Base-by-base conservation (phyloP, 129 eudicot species). In the Arctium minus region DNA sequence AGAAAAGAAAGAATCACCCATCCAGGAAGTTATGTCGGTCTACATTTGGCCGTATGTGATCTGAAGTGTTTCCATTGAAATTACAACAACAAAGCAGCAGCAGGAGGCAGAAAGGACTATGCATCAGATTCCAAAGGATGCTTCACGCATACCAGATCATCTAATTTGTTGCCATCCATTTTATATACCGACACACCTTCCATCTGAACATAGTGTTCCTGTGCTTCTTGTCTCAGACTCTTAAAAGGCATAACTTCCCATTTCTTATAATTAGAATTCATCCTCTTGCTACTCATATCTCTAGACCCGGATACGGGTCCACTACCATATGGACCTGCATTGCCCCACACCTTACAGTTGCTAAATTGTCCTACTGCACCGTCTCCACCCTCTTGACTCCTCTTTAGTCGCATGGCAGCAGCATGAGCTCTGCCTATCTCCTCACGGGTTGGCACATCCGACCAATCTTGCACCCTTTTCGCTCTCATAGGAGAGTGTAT, bases 401-500 rank as follows among this genome's bases (percentile, higher is more conserved):
- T 92, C 82, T 88, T 96, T 64, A 96, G 79, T 60, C 86, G 91
- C 50, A 89, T 83, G 30, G 98, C 98, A 38, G 98, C 98, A 36
- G 87, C 83, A 86, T 93, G 99, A 72, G 99, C 99, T 69, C 89
- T 90, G 72, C 90, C 86, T 75, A 96, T 96, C 88, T 86, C 80
- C 81, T 89, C 97, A 76, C 92, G 93, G 80, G 83, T 89, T 76
- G 97, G 98, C 77, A 96, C 92, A 84, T 96, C 95, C 9, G 98
- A 93, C 99, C 99, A 96, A 80, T 96, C 99, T 82, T 91, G 93
- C 79, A 81, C 88, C 81, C 99, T 87, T 85, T 91, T 74, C 29
- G 99, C 92, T 88, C 99, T 89, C 99, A 96, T 93, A 64, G 99
- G 98, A 83, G 99, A 96, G 87, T 96, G 99, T 81, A 96, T 96